Evolutionary conservation across 2,329 filamentous ascomycete genomes (phyloP).

Genomic region (Zalaria sp.): DNA sequence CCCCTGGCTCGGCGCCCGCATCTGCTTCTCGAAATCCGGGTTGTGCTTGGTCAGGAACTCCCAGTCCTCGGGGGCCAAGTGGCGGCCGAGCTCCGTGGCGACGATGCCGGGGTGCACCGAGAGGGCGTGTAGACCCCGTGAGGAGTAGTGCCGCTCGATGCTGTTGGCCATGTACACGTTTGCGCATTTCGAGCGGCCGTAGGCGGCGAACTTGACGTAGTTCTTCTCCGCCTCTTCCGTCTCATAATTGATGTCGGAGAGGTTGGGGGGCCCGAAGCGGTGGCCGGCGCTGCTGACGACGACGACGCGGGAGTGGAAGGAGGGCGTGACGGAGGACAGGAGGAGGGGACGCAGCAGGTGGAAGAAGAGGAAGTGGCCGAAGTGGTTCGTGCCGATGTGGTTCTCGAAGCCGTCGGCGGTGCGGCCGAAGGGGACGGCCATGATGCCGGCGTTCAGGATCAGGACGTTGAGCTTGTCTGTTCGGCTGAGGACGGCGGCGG

Average conservation of each 20-base stretch:
- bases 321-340: constrained; percentile 22
- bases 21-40: constrained; percentile 1
- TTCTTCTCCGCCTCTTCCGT: too few relatives aligned
- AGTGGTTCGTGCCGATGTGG: constrained; percentile 40
- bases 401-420: constrained; percentile 35
- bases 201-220: constrained; percentile 18
- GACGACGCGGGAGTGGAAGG: constrained; percentile 34
- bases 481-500: constrained; percentile 16
- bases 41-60: background rate
- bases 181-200: constrained; percentile 37
- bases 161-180: constrained; percentile 38
- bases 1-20: constrained; percentile 25
- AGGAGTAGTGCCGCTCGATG: constrained; percentile 34
- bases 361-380: constrained; percentile 41
- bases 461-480: constrained; percentile 24
- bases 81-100: constrained; percentile 6
- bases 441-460: constrained; percentile 33
- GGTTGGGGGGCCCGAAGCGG: constrained; percentile 9
- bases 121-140: constrained; percentile 27
- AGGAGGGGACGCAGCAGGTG: constrained; percentile 34
- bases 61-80: constrained; percentile 8
- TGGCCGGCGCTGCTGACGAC: constrained; percentile 32
- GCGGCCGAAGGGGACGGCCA: constrained; percentile 20
- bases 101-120: constrained; percentile 34
- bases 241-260: constrained; percentile 21